Evolutionary conservation across 2,329 filamentous ascomycete species (phyloP).

Genomic region (Aspergillus fischeri): DNA sequence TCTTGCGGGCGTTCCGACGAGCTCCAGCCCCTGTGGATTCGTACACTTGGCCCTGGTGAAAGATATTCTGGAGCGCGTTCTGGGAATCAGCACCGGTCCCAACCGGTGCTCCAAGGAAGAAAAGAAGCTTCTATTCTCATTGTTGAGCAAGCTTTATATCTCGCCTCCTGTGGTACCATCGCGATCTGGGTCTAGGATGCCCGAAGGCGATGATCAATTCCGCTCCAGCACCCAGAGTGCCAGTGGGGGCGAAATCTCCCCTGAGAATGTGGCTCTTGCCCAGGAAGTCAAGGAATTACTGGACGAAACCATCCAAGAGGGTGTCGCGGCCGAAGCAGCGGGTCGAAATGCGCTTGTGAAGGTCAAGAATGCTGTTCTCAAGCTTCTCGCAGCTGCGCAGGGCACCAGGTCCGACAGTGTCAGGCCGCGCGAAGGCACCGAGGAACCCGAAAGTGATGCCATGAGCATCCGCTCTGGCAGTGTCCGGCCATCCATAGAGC

Average conservation of each 20-base stretch:
- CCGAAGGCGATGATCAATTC: slow-evolving; percentile 60
- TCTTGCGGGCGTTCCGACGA: slow-evolving; percentile 50
- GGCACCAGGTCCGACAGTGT: slow-evolving; percentile 29
- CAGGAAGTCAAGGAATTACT: slow-evolving; percentile 56
- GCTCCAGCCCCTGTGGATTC: slow-evolving; percentile 60
- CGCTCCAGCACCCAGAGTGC: slow-evolving; percentile 46
- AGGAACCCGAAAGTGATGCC: slow-evolving; percentile 28
- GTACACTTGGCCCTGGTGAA: slow-evolving; percentile 75
- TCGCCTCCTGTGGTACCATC: slow-evolving; percentile 56
- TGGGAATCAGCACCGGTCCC: slow-evolving; percentile 42
- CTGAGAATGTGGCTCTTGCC: slow-evolving; percentile 49
- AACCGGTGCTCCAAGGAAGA: slow-evolving; percentile 61
- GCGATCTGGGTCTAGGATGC: slow-evolving; percentile 34
- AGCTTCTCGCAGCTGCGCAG: slow-evolving; percentile 49
- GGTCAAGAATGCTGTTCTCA: slow-evolving; percentile 41
- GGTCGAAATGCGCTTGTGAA: slow-evolving; percentile 45
- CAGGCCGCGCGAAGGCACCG: slow-evolving; percentile 29
- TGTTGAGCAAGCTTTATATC: slow-evolving; percentile 80
- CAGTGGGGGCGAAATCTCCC: slow-evolving; percentile 48
- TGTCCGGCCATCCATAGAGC: slow-evolving; percentile 30
- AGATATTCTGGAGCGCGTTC: slow-evolving; percentile 70
- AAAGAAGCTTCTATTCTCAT: slow-evolving; percentile 71
- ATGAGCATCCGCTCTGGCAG: slow-evolving; percentile 27
- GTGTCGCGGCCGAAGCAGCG: slow-evolving; percentile 38
- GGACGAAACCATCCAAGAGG: slow-evolving; percentile 51